Evolutionary conservation across 169 alveolate genomes (phyloP), one percentile per base, ranked within the genome.

Genomic region (Eimeria zaria): DNA sequence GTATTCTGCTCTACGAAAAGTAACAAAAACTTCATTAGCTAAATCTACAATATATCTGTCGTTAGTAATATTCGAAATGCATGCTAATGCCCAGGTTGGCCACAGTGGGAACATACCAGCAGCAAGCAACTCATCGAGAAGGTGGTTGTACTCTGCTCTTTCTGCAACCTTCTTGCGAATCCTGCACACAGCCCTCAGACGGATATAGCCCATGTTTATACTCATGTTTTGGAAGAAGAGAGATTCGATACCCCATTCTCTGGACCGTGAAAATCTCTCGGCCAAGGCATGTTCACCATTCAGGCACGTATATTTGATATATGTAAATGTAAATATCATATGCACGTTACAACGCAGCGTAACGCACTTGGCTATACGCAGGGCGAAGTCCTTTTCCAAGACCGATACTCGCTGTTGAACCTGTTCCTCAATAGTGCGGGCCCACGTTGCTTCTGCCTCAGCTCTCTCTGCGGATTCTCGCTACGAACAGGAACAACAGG

Each of bases 91-190:
- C 2, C n/a, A 69, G 20, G 20, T 48, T 30, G 78, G 5, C 48
- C 48, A 69, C n/a, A 69, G 71, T 30, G 90, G 36, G 22, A 30
- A 60, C 92, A 39, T 20, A 84, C 92, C 92, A 14, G 92, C 92
- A 0, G 92, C 92, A 58, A 84, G 78, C 80, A 84, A 39, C 69
- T 84, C 92, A 11, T 84, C 92, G 80, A 84, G 92, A 39, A 84
- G 92, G 67, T 84, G 92, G 18, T 84, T 84, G 41, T 84, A 84
- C 62, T 84, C 92, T 60, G 92, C 92, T 20, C 92, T 53, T 60
- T 84, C 92, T 14, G 92, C 92, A 58, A 84, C 92, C 60, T 84
- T 84, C 27, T 84, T 84, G 74, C 92, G 92, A 80, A 84, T 84
- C 78, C 92, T 84, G 92, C 78, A 36, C 51, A 22, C 58, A 1